Base-by-base conservation (phyloP, 805 yeast species). In the Yarrowia yakushimensis region DNA sequence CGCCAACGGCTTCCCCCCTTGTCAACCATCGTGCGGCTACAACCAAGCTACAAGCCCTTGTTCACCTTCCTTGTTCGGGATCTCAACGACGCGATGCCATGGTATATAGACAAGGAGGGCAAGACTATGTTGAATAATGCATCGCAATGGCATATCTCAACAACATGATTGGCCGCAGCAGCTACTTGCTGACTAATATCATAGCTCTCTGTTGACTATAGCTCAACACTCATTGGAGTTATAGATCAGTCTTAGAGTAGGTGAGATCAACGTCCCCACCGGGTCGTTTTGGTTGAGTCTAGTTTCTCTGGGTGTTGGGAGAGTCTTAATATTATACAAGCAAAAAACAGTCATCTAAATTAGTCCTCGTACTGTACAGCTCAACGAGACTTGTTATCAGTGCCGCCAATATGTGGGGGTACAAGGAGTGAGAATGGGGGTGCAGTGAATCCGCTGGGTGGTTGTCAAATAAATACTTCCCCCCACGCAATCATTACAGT, bases 281-380 rank as follows among this genome's bases (percentile, higher is more conserved):
- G 28, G 34, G 50, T n/a, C 34, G 50, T 45, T 17, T 28, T 20
- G 36, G 52, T 45, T 45, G 52, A 45, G 52, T 27, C 52, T 45
- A 30, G 52, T 18, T 28, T 18, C 33, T n/a, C 10, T 18, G n/a
- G 27, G 50, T 43, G 52, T 45, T 45, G 52, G 36, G 52, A 27
- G 31, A 18, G 41, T 2, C 41, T 25, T 10, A 27, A 42, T 36
- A 37, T 25, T 25, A 20, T 20, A 20, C 42, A 22, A 20, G 34
- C 50, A 12, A 7, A 28, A 6, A 43, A 25, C 17, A 42, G 15
- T n/a, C 15, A 15, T 37, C 41, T 20, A 4, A 37, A 18, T 37
- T 12, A 18, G 41, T n/a, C 41, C 25, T 11, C 23, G 34, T 31
- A n/a, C 34, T n/a, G 22, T 36, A 1, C 41, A 37, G 27, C 25